Conservation (phyloP, 2,329 filamentous ascomycete species). For the Septoria petroselini region DNA sequence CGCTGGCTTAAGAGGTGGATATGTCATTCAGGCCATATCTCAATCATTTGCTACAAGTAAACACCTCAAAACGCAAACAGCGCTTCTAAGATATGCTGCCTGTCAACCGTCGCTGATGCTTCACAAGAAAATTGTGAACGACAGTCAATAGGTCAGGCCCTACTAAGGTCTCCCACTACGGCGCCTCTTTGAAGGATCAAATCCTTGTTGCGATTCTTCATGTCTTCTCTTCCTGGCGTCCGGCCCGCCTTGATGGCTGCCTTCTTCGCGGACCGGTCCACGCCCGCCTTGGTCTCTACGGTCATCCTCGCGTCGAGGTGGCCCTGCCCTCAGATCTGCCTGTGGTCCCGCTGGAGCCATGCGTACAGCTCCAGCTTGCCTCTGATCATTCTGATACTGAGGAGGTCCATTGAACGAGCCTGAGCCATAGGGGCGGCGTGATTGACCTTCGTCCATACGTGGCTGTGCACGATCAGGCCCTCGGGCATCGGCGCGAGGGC, state of each 20-base stretch:
- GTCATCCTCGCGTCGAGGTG: conserved; percentile 26
- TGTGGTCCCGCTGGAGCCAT: conserved; percentile 16
- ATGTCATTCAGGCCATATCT: no score
- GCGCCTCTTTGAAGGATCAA: conserved; percentile 29
- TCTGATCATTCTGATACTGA: conserved; percentile 27
- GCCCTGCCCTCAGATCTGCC: conserved; percentile 25
- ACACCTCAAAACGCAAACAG: no score
- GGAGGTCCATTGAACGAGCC: conserved; percentile 14
- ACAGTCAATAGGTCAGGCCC: no score
- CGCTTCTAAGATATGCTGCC: no score
- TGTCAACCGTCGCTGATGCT: no score
- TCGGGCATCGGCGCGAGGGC: conserved; percentile 16
- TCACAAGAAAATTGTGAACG: no score
- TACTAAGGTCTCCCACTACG: conserved; percentile 24
- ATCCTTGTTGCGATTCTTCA: conserved; percentile 28
- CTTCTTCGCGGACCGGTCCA: conserved; percentile 22
- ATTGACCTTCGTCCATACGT: conserved; percentile 22
- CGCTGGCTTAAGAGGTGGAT: no score
- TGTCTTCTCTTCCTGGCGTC: conserved; percentile 33
- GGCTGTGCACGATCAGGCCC: conserved; percentile 4
- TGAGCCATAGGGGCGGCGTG: conserved; percentile 20
- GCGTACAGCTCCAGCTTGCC: conserved; percentile 22
- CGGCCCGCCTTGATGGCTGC: conserved; percentile 8
- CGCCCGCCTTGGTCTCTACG: conserved; percentile 20
- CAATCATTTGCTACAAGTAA: no score